phyloP scores from a whole-genome alignment of 495 filamentous ascomycete genomes.

The Aspergillus steynii region DNA sequence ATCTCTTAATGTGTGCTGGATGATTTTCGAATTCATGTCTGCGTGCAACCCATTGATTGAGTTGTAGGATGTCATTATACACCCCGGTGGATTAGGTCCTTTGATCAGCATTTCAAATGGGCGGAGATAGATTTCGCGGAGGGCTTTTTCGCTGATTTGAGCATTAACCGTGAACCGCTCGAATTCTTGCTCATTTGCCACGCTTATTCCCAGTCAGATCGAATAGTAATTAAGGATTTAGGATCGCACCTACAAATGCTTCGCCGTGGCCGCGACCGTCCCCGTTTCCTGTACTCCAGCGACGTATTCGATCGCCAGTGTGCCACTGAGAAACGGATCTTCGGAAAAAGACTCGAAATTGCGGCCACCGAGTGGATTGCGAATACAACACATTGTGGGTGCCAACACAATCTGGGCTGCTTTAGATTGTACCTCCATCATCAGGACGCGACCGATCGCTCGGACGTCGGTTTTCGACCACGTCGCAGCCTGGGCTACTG shows the following conservation, averaged over 20 bases:
- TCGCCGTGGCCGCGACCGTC: slow-evolving; percentile 58
- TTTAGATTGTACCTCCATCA: slow-evolving; percentile 53
- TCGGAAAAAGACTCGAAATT: slow-evolving; percentile 69
- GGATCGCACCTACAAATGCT: slow-evolving; percentile 50
- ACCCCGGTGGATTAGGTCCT: slow-evolving; percentile 52
- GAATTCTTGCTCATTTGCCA: slow-evolving; percentile 67
- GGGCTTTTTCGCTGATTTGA: slow-evolving; percentile 56
- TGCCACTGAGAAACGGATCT: slow-evolving; percentile 63
- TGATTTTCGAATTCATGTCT: slow-evolving; percentile 55
- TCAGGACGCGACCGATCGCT: not conserved
- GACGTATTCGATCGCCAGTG: slow-evolving; percentile 57
- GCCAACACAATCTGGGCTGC: slow-evolving; percentile 61
- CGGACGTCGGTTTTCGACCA: no score
- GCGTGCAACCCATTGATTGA: slow-evolving; percentile 65
- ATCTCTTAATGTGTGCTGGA: slow-evolving; percentile 57
- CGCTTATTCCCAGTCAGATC: slow-evolving; percentile 11
- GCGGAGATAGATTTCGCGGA: slow-evolving; percentile 67
- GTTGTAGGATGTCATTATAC: slow-evolving; percentile 71
- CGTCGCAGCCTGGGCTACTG: no score
- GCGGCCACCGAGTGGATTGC: slow-evolving; percentile 64
- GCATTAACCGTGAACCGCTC: slow-evolving; percentile 56
- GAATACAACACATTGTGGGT: slow-evolving; percentile 67
- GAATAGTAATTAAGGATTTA: no score
- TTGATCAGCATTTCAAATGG: slow-evolving; percentile 66
- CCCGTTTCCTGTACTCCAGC: slow-evolving; percentile 62